Conservation (phyloP, 2,329 filamentous ascomycete genomes). For the Xylaria sp. region DNA sequence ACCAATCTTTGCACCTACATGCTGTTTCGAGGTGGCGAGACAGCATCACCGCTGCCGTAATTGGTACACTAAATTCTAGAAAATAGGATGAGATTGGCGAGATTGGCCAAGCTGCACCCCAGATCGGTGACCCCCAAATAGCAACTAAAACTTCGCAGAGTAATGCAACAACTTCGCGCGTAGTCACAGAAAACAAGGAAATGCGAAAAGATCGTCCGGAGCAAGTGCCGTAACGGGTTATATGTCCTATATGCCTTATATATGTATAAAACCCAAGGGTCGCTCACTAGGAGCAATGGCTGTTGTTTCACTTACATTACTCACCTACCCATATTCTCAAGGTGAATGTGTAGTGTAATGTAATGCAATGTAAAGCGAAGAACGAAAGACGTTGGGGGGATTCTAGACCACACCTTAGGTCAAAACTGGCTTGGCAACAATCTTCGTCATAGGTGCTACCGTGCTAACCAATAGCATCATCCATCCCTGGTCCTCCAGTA, state of each 20-base stretch:
- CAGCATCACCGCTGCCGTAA: not conserved
- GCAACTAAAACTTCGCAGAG: not conserved
- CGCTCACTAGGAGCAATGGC: too few species aligned
- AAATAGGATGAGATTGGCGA: not conserved
- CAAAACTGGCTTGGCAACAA: not conserved
- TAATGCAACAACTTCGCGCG: not conserved
- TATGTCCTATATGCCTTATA: not conserved
- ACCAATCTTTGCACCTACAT: not conserved
- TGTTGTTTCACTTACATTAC: not conserved
- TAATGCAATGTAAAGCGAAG: not conserved
- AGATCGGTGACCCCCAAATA: too few species aligned
- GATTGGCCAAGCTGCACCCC: too few species aligned
- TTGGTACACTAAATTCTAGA: not conserved
- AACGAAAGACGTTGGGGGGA: not conserved
- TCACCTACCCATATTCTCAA: not conserved
- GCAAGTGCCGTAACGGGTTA: constrained; percentile 17
- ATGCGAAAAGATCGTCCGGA: constrained; percentile 29
- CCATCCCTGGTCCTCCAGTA: constrained; percentile 8
- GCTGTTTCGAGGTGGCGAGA: not conserved
- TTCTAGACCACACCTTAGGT: not conserved
- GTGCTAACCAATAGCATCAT: constrained; percentile 16
- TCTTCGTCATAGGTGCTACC: constrained; percentile 20
- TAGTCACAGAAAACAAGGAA: constrained; percentile 17
- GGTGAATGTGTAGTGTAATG: not conserved
- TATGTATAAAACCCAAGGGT: too few species aligned